phyloP scores from a whole-genome alignment of 805 yeast genomes.

The Wickerhamomyces rabaulensis region DNA sequence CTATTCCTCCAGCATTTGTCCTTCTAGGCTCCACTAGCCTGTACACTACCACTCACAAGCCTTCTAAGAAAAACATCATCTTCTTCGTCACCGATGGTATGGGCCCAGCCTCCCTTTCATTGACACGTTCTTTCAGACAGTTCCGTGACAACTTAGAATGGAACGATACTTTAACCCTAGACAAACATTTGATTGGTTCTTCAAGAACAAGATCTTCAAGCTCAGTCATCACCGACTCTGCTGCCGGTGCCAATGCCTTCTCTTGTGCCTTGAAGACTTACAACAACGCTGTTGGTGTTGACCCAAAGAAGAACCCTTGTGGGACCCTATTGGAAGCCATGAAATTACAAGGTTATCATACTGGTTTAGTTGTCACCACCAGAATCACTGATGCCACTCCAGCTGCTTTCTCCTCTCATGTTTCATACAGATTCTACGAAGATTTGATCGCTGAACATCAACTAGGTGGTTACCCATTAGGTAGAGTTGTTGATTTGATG shows the following conservation, averaged over 20 bases:
- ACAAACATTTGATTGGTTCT: conserved; percentile 70
- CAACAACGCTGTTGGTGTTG: conserved; percentile 91
- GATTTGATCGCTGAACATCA: conserved; percentile 86
- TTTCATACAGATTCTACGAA: conserved; percentile 68
- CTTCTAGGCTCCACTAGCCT: background rate
- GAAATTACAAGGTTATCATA: conserved; percentile 70
- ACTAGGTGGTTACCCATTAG: conserved; percentile 75
- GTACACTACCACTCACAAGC: background rate
- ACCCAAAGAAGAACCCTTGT: conserved; percentile 62
- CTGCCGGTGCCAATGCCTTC: conserved; percentile 96
- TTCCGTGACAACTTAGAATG: conserved; percentile 45
- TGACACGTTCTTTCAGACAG: conserved; percentile 75
- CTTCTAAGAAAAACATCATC: conserved; percentile 64
- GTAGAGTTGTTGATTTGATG: conserved; percentile 75
- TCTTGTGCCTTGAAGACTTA: conserved; percentile 79
- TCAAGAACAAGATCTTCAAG: conserved; percentile 77
- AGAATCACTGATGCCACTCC: conserved; percentile 95
- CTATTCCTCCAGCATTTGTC: background rate
- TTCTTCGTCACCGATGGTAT: conserved; percentile 94
- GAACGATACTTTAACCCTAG: conserved; percentile 56
- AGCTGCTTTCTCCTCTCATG: conserved; percentile 83
- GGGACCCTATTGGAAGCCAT: conserved; percentile 88
- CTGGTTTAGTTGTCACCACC: conserved; percentile 92
- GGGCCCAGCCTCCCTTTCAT: conserved; percentile 83
- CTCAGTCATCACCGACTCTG: conserved; percentile 86